Conservation (phyloP, 495 filamentous ascomycete species). For the Tetracladium setigerum region DNA sequence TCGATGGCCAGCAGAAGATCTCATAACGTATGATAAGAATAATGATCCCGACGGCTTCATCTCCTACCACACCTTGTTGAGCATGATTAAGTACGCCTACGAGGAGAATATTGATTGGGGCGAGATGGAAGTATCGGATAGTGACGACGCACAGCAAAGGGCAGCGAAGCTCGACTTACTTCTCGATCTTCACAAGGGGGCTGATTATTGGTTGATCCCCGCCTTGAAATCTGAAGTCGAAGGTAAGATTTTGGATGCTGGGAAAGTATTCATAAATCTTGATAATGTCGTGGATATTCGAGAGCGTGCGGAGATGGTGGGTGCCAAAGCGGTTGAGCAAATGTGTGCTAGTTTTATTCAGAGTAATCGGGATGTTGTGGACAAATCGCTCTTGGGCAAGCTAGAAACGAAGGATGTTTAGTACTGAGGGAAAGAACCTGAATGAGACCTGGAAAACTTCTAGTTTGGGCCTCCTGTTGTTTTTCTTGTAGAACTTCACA, state of each 20-base stretch:
- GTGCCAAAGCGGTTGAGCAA: constrained; percentile 4
- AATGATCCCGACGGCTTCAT: constrained; percentile 13
- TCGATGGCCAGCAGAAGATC: constrained; percentile 8
- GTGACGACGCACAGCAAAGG: constrained; percentile 12
- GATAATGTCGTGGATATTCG: constrained; percentile 10
- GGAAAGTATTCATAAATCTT: constrained; percentile 10
- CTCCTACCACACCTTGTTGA: constrained; percentile 16
- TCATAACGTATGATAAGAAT: neutral
- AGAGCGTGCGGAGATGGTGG: constrained; percentile 2
- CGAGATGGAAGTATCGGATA: constrained; percentile 8
- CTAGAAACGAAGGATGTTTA: no score
- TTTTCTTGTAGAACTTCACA: no score
- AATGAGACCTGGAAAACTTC: no score
- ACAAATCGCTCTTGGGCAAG: no score
- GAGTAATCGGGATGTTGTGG: constrained; percentile 4
- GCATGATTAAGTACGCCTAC: constrained; percentile 25
- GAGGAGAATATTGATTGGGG: constrained; percentile 12
- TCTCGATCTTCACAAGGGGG: constrained; percentile 20
- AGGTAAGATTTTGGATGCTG: constrained; percentile 14
- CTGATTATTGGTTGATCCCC: constrained; percentile 12
- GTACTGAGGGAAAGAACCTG: no score
- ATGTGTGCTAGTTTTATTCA: constrained; percentile 3
- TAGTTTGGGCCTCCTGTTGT: no score
- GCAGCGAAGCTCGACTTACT: constrained; percentile 16
- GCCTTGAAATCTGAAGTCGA: constrained; percentile 12